Conservation (phyloP, 495 filamentous ascomycete species). For the Aspergillus cavernicola region DNA sequence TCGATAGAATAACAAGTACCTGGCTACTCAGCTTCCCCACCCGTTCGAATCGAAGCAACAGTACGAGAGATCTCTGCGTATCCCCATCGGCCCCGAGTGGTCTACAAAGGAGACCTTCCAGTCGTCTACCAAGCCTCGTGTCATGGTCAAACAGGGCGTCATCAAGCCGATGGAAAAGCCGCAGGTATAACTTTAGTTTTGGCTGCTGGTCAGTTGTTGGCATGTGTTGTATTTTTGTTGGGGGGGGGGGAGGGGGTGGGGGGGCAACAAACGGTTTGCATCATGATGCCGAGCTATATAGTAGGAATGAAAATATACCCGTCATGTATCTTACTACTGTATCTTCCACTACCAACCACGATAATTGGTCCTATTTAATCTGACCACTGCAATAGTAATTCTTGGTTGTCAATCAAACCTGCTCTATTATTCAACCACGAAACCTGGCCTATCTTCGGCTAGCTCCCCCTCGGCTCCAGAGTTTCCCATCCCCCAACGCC, state of each 20-base stretch:
- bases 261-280: too few species aligned
- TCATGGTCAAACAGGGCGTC: constrained; percentile 89
- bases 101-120: constrained; percentile 91
- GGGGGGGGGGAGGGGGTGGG: too few species aligned
- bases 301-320: neutral
- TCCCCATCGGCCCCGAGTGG: constrained; percentile 94
- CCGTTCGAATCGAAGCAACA: constrained; percentile 81
- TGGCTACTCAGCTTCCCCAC: constrained; percentile 77
- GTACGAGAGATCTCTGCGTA: constrained; percentile 82
- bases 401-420: too few species aligned
- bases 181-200: constrained; percentile 46
- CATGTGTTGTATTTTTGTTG: neutral
- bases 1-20: constrained; percentile 75
- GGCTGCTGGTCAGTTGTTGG: constrained; percentile 7
- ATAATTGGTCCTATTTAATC: too few species aligned
- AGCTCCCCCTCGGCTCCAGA: neutral
- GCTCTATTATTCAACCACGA: too few species aligned
- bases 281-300: neutral
- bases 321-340: neutral
- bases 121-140: constrained; percentile 80
- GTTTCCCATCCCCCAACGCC: neutral
- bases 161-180: constrained; percentile 86
- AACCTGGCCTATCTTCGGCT: too few species aligned
- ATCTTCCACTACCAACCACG: too few species aligned
- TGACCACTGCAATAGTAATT: too few species aligned